A percentile compares a stretch with the other conserved stretches of the same genome.
Evolutionary conservation across 176 grass and related monocot genomes (phyloP).

Genomic region (Melocanna baccifera): DNA sequence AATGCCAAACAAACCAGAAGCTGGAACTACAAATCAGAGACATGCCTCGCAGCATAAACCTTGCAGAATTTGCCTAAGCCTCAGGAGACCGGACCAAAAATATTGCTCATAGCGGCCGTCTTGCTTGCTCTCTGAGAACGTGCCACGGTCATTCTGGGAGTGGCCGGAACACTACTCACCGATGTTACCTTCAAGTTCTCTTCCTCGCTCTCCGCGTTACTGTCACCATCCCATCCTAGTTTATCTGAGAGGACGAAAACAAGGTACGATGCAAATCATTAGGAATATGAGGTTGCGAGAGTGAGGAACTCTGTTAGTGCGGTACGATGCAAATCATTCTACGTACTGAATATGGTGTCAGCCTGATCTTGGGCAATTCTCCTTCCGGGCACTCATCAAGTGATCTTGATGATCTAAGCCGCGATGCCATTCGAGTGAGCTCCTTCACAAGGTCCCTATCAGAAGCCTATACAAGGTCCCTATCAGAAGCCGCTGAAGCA

Average conservation of each 20-base stretch:
- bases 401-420: constrained; percentile 66
- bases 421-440: constrained; percentile 59
- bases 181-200: constrained; percentile 10
- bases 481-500: constrained; percentile 45
- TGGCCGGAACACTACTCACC: constrained; percentile 32
- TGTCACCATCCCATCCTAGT: constrained; percentile 59
- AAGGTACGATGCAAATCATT: background rate
- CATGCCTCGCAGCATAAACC: background rate
- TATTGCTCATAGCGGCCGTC: constrained; percentile 65
- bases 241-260: constrained; percentile 45
- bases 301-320: background rate
- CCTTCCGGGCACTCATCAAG: constrained; percentile 57
- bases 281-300: background rate
- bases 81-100: background rate
- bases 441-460: constrained; percentile 78
- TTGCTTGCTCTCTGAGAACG: constrained; percentile 85
- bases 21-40: background rate
- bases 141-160: constrained; percentile 33
- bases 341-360: constrained; percentile 54
- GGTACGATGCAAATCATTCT: background rate
- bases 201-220: background rate
- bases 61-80: background rate
- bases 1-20: no score
- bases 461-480: constrained; percentile 50
- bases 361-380: constrained; percentile 57